A percentile compares a stretch with the other conserved stretches of the same genome.
phyloP scores from a whole-genome alignment of 106 monocot genomes.

The Agapanthus africanus region DNA sequence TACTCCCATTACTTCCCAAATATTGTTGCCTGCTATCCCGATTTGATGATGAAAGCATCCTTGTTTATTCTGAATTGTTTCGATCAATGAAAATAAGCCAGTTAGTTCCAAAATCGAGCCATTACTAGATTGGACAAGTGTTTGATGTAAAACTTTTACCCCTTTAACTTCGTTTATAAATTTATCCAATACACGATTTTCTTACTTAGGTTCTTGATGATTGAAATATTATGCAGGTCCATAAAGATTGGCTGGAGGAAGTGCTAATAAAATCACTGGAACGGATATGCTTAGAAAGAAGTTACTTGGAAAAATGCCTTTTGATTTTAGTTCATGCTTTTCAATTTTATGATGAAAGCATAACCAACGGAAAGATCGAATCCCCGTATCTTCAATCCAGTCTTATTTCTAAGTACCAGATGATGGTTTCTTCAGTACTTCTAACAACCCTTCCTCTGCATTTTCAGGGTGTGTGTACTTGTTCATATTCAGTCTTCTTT shows the following conservation, averaged over 20 bases:
- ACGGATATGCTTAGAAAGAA: constrained; percentile 56
- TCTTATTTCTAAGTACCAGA: constrained; percentile 55
- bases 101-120: neutral
- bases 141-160: neutral
- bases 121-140: neutral
- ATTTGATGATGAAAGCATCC: neutral
- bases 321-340: constrained; percentile 41
- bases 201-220: neutral
- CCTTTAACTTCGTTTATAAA: neutral
- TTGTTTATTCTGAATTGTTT: neutral
- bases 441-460: constrained; percentile 65
- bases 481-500: neutral
- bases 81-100: neutral
- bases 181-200: neutral
- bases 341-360: constrained; percentile 30
- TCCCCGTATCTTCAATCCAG: constrained; percentile 19
- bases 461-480: constrained; percentile 44
- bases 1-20: neutral
- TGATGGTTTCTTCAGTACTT: constrained; percentile 89
- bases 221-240: constrained; percentile 20
- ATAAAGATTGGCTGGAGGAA: constrained; percentile 42
- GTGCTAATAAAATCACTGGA: constrained; percentile 48
- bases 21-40: neutral
- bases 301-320: constrained; percentile 55
- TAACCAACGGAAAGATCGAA: constrained; percentile 17